A percentile compares a stretch with the other conserved stretches of the same genome.
Evolutionary conservation across 805 yeast genomes (phyloP).

Genomic region (Metschnikowia similis): DNA sequence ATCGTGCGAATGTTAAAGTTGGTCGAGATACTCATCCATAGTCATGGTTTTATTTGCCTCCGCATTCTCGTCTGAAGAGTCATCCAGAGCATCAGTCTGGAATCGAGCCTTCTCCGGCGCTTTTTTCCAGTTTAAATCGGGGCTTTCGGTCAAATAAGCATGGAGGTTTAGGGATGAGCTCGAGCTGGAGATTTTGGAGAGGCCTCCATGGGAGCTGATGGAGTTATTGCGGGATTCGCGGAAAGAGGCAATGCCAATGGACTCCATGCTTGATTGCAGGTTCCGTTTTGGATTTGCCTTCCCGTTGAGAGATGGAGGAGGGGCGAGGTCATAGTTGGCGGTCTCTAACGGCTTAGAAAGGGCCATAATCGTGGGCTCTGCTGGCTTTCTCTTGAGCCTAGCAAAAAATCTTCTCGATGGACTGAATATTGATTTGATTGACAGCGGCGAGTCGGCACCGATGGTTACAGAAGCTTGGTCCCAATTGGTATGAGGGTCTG

Average conservation of each 20-base stretch:
- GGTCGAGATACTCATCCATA: constrained; percentile 16
- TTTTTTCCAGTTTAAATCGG: constrained; percentile 5
- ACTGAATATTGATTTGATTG: constrained; percentile 30
- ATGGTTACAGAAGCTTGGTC: constrained; percentile 23
- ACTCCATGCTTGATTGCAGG: constrained; percentile 12
- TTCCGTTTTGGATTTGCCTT: constrained; percentile 7
- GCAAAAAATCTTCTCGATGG: constrained; percentile 36
- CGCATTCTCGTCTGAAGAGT: neutral
- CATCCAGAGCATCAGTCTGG: neutral
- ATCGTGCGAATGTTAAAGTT: neutral
- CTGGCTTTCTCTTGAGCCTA: constrained; percentile 20
- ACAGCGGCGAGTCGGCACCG: constrained; percentile 37
- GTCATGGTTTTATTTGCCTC: constrained; percentile 17
- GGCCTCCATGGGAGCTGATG: constrained; percentile 20
- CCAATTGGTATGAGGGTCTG: neutral
- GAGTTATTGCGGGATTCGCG: constrained; percentile 26
- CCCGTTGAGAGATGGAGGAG: constrained; percentile 33
- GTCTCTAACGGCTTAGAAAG: constrained; percentile 22
- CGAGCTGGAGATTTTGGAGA: constrained; percentile 35
- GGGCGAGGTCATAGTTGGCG: constrained; percentile 26
- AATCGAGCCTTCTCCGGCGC: neutral
- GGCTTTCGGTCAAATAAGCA: constrained; percentile 39
- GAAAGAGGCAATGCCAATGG: constrained; percentile 3
- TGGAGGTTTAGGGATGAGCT: constrained; percentile 39
- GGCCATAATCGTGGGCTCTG: constrained; percentile 28